Evolutionary conservation across 768 basidiomycete species (phyloP), one percentile per base, ranked within the genome.

Genomic region (Clavulina sp.): DNA sequence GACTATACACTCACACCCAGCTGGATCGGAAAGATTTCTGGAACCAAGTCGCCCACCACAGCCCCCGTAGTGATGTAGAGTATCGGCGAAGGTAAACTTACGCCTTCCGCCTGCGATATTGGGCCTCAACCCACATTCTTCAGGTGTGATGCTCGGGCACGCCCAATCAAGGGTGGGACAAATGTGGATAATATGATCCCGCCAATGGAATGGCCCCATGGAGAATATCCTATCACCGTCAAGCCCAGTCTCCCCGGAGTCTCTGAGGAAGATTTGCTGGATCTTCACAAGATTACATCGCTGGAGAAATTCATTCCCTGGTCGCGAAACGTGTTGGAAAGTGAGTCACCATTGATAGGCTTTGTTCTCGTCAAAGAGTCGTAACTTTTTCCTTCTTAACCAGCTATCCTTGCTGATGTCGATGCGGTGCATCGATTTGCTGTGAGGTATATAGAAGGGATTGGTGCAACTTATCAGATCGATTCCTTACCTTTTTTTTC

Each of bases 401-500:
- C 36, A 76, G 75, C 69, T 52, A 75, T 78, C 23, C 57, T 75
- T 13, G 72, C 70, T 0, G 71, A 74, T 57, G 60, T 73, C 4
- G 76, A 77, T 46, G 58, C 61, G 5, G 55, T 60, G 4, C 59
- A 65, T 40, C 59, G 62, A 3, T 68, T 68, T 56, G 52, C 61
- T 5, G 58, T 65, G 32, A 61, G 64, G 65, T 66, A 46, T 57
- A 2, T 21, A 36, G 16, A 24, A 52, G 21, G 2, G 31, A 26
- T 51, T 30, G 19, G 5, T 28, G 40, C 7, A 19, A 18, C 54
- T 26, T 33, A 13, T 18, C 13, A 7, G 36, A 9, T 7, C 48
- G 5, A 40, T 41, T 7, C 1, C 5, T 19, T 9, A 32, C 18
- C 36, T 9, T 6, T 47, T 51, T 28, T 18, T 48, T 6, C 48